Base-by-base conservation (phyloP, 495 filamentous ascomycete genomes). In the Terfezia boudieri region DNA sequence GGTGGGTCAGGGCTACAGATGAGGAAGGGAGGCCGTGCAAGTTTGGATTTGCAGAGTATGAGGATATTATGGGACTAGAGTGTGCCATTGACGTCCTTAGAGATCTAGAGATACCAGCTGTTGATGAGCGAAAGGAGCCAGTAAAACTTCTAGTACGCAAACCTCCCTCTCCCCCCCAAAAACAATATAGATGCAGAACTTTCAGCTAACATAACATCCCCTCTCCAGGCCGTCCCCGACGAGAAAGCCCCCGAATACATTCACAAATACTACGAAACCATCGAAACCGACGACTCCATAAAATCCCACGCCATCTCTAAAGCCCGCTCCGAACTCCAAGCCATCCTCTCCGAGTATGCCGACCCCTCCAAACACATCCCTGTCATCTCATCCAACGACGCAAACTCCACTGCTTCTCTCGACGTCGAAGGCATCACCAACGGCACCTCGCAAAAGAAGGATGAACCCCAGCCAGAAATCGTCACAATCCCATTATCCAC, bases 31-130 rank as follows among this genome's bases (percentile, higher is more conserved):
- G 92, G 71, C 77, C 79, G 50, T 84, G 81, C 65, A 78, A 79
- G 53, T 96, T 96, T 71, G 92, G 90, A 38, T 96, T 99, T 70
- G 90, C 88, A 57, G 87, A 96, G 70, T 99, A 83, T 69, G 89
- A 94, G 56, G 87, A 96, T 69, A 77, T 82, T 36, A 83, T 94
- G 65, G 87, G 86, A 60, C 73, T 99, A 60, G 79, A 79, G 69
- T 80, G 80, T 52, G 90, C 89, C 54, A 80, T 86, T 55, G 86
- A 93, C 68, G 77, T 89, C 50, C 76, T 95, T 62, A 81, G 78
- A 69, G 82, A 87, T 63, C 73, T 98, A 54, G 74, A 92, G 67
- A 80, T 96, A 51, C 92, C 90, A 55, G 70, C 82, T 54, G 54
- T 65, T 53, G 63, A 65, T 56, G 57, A 65, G 22, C 57, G 53